Evolutionary conservation across 331 rosid genomes (phyloP).

Genomic region (Malus hybrid): DNA sequence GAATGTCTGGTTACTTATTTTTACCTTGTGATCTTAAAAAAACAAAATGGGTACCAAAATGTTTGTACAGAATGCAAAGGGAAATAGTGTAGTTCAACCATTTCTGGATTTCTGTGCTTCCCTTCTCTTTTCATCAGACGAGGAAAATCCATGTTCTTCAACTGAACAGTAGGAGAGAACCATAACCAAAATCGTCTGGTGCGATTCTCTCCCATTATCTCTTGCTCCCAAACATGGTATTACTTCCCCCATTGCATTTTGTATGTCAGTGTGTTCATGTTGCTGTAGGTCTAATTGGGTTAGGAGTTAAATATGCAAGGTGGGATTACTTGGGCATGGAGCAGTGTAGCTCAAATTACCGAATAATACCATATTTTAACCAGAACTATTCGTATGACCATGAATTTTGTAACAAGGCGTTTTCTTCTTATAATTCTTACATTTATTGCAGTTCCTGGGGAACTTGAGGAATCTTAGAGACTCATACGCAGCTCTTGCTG

Average conservation of each 20-base stretch:
- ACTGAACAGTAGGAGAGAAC: not conserved
- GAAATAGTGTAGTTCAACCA: not conserved
- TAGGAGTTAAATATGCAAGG: not conserved
- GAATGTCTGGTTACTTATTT: not conserved
- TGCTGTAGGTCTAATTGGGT: not conserved
- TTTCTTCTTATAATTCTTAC: not conserved
- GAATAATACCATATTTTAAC: too few relatives aligned
- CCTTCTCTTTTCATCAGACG: not conserved
- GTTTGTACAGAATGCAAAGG: not conserved
- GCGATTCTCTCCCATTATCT: not conserved
- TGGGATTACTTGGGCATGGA: not conserved
- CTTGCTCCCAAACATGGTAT: not conserved
- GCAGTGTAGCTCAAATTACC: too few relatives aligned
- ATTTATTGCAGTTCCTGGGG: conserved; percentile 64
- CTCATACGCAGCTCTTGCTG: conserved; percentile 83
- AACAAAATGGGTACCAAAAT: not conserved
- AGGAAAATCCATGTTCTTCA: too few relatives aligned
- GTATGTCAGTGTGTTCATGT: not conserved
- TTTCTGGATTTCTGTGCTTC: not conserved
- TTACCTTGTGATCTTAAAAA: not conserved
- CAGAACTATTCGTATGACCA: not conserved
- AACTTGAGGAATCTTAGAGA: conserved; percentile 89
- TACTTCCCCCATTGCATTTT: not conserved
- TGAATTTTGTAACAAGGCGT: not conserved
- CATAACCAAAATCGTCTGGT: not conserved